Evolutionary conservation across 805 yeast genomes (phyloP).

Genomic region (Saccharomycopsis sp.): DNA sequence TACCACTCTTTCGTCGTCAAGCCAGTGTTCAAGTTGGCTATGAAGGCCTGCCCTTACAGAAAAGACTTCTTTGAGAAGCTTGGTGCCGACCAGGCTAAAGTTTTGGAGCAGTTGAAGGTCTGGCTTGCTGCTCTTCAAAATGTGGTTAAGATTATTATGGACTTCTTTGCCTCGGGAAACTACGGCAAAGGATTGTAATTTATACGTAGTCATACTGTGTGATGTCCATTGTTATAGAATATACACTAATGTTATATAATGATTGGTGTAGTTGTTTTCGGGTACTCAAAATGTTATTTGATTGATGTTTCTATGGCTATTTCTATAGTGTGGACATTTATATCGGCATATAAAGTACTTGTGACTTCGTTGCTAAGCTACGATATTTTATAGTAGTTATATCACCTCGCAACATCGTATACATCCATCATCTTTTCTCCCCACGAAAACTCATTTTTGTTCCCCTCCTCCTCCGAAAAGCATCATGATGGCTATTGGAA

Average conservation of each 20-base stretch:
- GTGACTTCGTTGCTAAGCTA: no score
- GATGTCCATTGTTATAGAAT: background rate
- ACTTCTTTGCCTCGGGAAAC: constrained; percentile 70
- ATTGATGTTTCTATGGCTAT: no score
- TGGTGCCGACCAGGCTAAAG: constrained; percentile 68
- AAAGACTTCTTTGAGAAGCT: constrained; percentile 76
- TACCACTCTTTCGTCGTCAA: constrained; percentile 76
- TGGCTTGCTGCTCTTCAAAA: constrained; percentile 77
- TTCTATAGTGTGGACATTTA: no score
- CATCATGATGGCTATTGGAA: constrained; percentile 16
- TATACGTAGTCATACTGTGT: background rate
- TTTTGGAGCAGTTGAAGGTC: constrained; percentile 50
- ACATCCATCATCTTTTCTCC: no score
- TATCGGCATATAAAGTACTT: no score
- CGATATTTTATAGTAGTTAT: no score
- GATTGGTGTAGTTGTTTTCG: no score
- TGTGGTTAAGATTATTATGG: constrained; percentile 66
- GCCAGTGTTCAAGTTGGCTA: constrained; percentile 86
- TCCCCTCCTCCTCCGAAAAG: constrained; percentile 17
- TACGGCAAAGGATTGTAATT: constrained; percentile 78
- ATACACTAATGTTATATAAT: no score
- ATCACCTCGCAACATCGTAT: no score
- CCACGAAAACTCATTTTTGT: background rate
- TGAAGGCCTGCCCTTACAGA: constrained; percentile 93
- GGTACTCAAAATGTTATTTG: no score